Evolutionary conservation across 2,329 filamentous ascomycete species (phyloP).

Genomic region (Parastagonospora nodorum): DNA sequence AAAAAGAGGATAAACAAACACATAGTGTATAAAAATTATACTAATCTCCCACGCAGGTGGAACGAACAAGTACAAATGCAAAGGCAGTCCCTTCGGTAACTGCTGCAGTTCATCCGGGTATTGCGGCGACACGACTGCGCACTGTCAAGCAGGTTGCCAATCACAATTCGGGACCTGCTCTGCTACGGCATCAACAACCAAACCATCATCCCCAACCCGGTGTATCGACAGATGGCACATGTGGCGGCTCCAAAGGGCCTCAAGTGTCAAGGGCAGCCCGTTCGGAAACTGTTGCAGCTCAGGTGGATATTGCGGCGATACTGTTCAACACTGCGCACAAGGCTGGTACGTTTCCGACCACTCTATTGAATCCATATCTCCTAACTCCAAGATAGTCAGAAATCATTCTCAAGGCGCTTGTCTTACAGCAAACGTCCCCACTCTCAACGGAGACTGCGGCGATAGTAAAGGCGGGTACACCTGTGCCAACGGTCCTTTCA

Average conservation of each 20-base stretch:
- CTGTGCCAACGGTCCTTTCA: slow-evolving; percentile 12
- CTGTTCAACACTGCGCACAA: slow-evolving; percentile 16
- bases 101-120: slow-evolving; percentile 9
- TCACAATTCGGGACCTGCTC: slow-evolving; percentile 8
- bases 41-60: slow-evolving; percentile 1
- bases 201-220: neutral
- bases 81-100: slow-evolving; percentile 8
- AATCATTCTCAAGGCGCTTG: slow-evolving; percentile 14
- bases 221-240: slow-evolving; percentile 18
- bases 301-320: slow-evolving; percentile 10
- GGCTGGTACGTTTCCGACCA: slow-evolving; percentile 6
- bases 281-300: slow-evolving; percentile 18
- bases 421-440: slow-evolving; percentile 11
- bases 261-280: slow-evolving; percentile 12
- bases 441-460: slow-evolving; percentile 11
- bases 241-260: slow-evolving; percentile 13
- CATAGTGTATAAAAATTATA: neutral
- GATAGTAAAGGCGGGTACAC: slow-evolving; percentile 9
- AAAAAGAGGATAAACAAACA: neutral
- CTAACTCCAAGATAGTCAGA: slow-evolving; percentile 7
- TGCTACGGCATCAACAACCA: neutral
- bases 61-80: slow-evolving; percentile 10
- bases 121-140: slow-evolving; percentile 4
- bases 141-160: slow-evolving; percentile 18
- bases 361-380: neutral